Conservation (phyloP, 495 filamentous ascomycete genomes). For the Talaromyces proteolyticus region DNA sequence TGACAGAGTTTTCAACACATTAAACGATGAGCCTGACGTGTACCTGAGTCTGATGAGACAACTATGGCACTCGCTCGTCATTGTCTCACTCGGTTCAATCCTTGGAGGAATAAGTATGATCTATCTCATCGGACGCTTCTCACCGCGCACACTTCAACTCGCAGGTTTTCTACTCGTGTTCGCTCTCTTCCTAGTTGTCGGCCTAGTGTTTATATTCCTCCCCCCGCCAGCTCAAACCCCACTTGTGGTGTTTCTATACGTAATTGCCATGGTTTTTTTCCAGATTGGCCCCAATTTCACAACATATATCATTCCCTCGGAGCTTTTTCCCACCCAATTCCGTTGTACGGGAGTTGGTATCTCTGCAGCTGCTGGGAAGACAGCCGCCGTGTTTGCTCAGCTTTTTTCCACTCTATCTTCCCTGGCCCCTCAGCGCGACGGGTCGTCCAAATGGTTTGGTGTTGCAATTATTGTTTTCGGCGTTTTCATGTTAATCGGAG, state of each 20-base stretch:
- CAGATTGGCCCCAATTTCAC: constrained; percentile 84
- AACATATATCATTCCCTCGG: constrained; percentile 86
- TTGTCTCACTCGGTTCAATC: constrained; percentile 68
- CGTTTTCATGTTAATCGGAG: constrained; percentile 40
- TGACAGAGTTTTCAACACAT: constrained; percentile 60
- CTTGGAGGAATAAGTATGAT: constrained; percentile 76
- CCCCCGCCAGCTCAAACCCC: constrained; percentile 41
- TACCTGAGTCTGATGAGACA: constrained; percentile 65
- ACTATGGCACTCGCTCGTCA: constrained; percentile 68
- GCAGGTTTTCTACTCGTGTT: constrained; percentile 70
- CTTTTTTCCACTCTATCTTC: constrained; percentile 29
- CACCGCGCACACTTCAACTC: constrained; percentile 77
- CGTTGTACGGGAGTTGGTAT: constrained; percentile 80
- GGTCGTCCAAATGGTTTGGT: constrained; percentile 28
- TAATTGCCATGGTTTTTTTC: constrained; percentile 84
- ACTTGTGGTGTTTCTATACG: constrained; percentile 70
- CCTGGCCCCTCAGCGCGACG: constrained; percentile 8
- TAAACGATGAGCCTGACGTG: constrained; percentile 42
- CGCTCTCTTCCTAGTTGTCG: constrained; percentile 70
- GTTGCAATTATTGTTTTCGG: constrained; percentile 39
- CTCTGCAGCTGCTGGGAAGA: constrained; percentile 75
- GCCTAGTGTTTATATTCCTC: constrained; percentile 60
- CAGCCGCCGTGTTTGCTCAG: constrained; percentile 60
- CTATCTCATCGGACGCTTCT: constrained; percentile 61
- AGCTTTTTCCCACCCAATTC: constrained; percentile 86